phyloP scores from a whole-genome alignment of 2,329 filamentous ascomycete genomes.

The Purpureocillium lavendulum region DNA sequence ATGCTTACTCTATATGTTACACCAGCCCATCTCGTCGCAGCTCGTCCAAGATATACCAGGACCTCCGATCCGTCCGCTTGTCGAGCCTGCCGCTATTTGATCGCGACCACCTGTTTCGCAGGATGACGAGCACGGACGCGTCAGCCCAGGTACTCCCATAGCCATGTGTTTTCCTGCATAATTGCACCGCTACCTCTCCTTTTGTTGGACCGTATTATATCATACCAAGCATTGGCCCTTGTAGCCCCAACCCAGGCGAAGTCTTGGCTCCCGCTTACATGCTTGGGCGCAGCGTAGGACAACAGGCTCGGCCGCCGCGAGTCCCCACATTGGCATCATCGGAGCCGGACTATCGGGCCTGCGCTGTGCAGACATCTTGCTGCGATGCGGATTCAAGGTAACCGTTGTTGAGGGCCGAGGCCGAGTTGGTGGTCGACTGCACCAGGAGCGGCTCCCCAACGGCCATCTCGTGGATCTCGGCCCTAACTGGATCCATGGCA shows the following conservation, averaged over 20 bases:
- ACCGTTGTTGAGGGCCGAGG: conserved; percentile 62
- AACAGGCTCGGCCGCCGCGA: conserved; percentile 11
- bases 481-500: conserved; percentile 77
- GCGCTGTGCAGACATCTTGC: conserved; percentile 60
- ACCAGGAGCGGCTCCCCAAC: conserved; percentile 40
- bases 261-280: conserved; percentile 13
- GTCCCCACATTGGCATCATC: conserved; percentile 55
- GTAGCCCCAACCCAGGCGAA: neutral
- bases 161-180: no score
- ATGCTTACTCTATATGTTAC: conserved; percentile 43
- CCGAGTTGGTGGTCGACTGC: conserved; percentile 57
- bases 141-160: conserved; percentile 24
- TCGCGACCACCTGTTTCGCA: conserved; percentile 19
- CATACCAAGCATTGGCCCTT: neutral
- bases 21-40: conserved; percentile 33
- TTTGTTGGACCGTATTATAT: no score
- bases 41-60: conserved; percentile 41
- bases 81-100: conserved; percentile 24
- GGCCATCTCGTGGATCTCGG: conserved; percentile 49
- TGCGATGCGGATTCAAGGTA: conserved; percentile 56
- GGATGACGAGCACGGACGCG: conserved; percentile 20
- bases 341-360: conserved; percentile 64
- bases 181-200: no score
- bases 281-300: conserved; percentile 10
- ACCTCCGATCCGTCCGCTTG: conserved; percentile 33